Conservation (phyloP, 352 stramenopile genomes). For the Globisporangium apiculatum region DNA sequence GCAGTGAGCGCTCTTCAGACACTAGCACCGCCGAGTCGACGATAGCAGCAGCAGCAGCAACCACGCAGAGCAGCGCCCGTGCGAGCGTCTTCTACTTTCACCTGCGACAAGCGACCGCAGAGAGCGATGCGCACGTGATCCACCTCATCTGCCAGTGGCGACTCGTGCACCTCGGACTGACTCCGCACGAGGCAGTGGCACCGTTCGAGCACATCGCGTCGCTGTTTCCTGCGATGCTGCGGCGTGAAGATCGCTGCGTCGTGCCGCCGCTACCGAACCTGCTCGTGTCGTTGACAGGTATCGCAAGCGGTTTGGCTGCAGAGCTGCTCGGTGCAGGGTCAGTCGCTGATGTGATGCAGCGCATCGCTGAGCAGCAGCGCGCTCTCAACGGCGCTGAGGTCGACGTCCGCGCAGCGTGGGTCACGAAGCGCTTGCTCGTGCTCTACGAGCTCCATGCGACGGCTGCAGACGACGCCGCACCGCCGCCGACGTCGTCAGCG, state of each 20-base stretch:
- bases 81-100: constrained; percentile 43
- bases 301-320: constrained; percentile 15
- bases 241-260: not conserved
- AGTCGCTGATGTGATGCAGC: constrained; percentile 1
- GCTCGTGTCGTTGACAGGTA: constrained; percentile 8
- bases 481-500: not conserved
- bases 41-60: not conserved
- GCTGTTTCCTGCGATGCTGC: constrained; percentile 23
- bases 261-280: constrained; percentile 1
- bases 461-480: not conserved
- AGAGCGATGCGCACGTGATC: constrained; percentile 31
- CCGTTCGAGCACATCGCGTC: constrained; percentile 49
- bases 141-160: constrained; percentile 61
- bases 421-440: constrained; percentile 21
- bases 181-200: constrained; percentile 32
- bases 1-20: not conserved
- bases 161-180: constrained; percentile 38
- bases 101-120: constrained; percentile 22
- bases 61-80: not conserved
- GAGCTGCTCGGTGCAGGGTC: constrained; percentile 10
- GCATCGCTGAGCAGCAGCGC: not conserved
- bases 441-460: not conserved
- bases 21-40: too few species aligned
- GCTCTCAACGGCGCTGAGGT: not conserved
- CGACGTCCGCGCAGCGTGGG: constrained; percentile 1